Evolutionary conservation across 768 basidiomycete species (phyloP), one percentile per base, ranked within the genome.

Genomic region (Rhizopogon vinicolor): DNA sequence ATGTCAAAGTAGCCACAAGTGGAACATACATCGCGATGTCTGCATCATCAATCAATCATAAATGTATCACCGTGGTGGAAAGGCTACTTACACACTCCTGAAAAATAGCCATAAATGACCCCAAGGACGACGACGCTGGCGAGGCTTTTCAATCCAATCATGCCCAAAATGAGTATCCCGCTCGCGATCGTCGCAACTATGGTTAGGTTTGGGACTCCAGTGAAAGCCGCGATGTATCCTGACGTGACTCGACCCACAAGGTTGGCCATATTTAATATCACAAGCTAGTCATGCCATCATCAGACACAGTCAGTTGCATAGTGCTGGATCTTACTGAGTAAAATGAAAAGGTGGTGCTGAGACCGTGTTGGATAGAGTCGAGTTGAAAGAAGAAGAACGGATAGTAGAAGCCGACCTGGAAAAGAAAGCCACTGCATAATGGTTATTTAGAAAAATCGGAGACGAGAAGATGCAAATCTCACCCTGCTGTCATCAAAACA

Each of bases 361-460:
- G 71, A 1, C 77, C 75, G 53, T 80, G 80, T 46, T 72, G 66
- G 29, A 79, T 70, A 1, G 82, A 74, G 54, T 80, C 75, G 12
- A 84, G 64, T 58, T 86, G 84, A 9, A 84, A 60, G 63, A 79
- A 85, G 65, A 82, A 84, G 13, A 81, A 68, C 0, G 82, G 81
- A 46, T 73, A 80, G 54, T 74, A 82, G 39, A 80, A 61, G 2
- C 76, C 78, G 0, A 64, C 58, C 7, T 74, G 62, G n/a, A 73
- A 69, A 41, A 70, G 51, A 0, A 62, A 14, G 3, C 14, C 13
- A 43, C 6, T 42, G 22, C 22, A 28, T 9, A 7, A 19, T 25
- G 25, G 42, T 37, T 8, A 5, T 5, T 7, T 7, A 1, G 41
- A 9, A 4, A 8, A 8, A 9, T 18, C n/a, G 8, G 9, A 41